Evolutionary conservation across 495 filamentous ascomycete genomes (phyloP).

Genomic region (Parmelia sp.): DNA sequence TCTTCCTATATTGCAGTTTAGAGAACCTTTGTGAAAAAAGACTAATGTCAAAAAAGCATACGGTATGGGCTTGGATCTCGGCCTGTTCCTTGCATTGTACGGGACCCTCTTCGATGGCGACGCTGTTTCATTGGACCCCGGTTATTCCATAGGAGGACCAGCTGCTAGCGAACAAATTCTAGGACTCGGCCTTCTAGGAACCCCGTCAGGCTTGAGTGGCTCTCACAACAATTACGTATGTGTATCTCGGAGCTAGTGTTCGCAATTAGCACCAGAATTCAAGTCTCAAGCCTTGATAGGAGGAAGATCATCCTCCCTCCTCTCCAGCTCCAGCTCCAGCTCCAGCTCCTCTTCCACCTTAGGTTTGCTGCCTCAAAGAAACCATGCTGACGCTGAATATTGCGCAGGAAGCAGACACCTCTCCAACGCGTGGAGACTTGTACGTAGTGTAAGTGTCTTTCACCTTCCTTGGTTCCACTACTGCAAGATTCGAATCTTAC

Average conservation of each 20-base stretch:
- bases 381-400: no score
- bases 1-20: neutral
- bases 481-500: neutral
- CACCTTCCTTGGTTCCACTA: neutral
- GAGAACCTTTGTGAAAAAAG: neutral
- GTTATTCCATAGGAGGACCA: slow-evolving; percentile 38
- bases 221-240: slow-evolving; percentile 53
- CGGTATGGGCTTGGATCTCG: slow-evolving; percentile 48
- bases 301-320: no score
- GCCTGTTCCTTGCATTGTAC: slow-evolving; percentile 44
- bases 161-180: slow-evolving; percentile 27
- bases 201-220: slow-evolving; percentile 39
- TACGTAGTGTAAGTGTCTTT: slow-evolving; percentile 32
- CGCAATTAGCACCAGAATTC: no score
- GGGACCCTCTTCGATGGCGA: slow-evolving; percentile 48
- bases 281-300: no score
- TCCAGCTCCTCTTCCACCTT: no score
- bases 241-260: no score
- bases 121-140: slow-evolving; percentile 35
- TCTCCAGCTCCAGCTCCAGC: no score
- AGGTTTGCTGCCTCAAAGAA: no score
- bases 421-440: slow-evolving; percentile 48
- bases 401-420: slow-evolving; percentile 53
- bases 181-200: slow-evolving; percentile 31
- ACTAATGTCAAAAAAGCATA: slow-evolving; percentile 32